Conservation (phyloP, 1,284 basidiomycete genomes). For the Rhodotorula sp. region DNA sequence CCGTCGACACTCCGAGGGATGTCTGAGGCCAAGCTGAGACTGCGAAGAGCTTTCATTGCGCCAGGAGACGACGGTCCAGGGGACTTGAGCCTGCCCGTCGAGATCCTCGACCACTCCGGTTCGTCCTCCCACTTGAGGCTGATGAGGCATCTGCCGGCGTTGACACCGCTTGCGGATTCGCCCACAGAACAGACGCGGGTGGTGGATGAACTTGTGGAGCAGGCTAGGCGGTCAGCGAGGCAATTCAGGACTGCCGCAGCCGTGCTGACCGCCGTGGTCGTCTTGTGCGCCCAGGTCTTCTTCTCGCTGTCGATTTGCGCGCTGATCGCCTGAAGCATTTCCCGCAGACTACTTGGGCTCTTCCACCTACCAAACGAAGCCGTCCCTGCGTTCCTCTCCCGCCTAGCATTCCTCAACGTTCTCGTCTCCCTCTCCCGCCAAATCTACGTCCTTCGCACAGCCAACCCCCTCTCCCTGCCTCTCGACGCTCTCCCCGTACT, state of each 20-base stretch:
- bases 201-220: slow-evolving; percentile 2
- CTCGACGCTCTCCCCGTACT: neutral
- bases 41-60: neutral
- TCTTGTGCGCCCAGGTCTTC: neutral
- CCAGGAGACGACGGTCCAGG: neutral
- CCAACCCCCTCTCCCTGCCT: neutral
- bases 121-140: neutral
- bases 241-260: neutral
- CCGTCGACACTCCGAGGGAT: neutral
- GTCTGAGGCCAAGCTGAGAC: neutral
- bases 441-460: neutral
- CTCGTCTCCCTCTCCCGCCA: neutral
- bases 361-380: neutral
- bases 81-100: neutral
- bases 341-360: neutral
- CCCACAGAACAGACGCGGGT: slow-evolving; percentile 18
- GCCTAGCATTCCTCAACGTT: neutral
- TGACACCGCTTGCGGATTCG: too few species aligned
- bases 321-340: neutral
- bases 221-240: neutral
- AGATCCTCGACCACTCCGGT: slow-evolving; percentile 23
- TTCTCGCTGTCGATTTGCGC: neutral
- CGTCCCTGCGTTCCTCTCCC: slow-evolving; percentile 1
- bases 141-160: neutral
- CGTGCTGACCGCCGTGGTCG: neutral